These are phyloP conservation scores for Solidago caesia DNA, from an alignment of 129 eudicot genomes.

Conservation along the genomic window DNA sequence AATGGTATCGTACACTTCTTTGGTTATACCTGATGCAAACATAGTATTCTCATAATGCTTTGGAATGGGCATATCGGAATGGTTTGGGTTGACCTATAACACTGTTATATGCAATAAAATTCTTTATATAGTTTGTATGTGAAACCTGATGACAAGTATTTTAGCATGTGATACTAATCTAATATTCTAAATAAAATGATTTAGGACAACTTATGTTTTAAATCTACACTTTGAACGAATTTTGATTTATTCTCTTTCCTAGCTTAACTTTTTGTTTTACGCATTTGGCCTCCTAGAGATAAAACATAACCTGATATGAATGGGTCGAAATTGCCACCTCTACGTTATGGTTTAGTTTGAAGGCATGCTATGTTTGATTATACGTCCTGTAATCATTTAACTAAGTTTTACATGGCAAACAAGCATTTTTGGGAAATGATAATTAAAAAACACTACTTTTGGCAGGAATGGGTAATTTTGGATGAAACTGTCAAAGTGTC, in stretches of 20 bases:
- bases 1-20: conserved; percentile 51
- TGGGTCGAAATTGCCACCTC: background rate
- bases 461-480: background rate
- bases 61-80: background rate
- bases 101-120: background rate
- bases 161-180: background rate
- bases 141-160: background rate
- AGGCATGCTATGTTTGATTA: background rate
- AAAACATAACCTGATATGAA: background rate
- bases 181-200: background rate
- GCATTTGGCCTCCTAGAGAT: background rate
- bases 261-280: background rate
- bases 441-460: background rate
- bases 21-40: background rate
- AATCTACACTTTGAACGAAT: background rate
- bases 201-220: background rate
- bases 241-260: background rate
- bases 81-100: background rate
- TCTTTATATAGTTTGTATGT: background rate
- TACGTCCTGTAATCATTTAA: background rate
- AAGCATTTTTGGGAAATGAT: background rate
- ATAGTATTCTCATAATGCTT: background rate
- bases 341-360: background rate
- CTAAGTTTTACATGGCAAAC: conserved; percentile 4
- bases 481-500: background rate